These are phyloP conservation scores for Telopea speciosissima DNA, from an alignment of 177 flowering plant genomes.

Conservation along the genomic window DNA sequence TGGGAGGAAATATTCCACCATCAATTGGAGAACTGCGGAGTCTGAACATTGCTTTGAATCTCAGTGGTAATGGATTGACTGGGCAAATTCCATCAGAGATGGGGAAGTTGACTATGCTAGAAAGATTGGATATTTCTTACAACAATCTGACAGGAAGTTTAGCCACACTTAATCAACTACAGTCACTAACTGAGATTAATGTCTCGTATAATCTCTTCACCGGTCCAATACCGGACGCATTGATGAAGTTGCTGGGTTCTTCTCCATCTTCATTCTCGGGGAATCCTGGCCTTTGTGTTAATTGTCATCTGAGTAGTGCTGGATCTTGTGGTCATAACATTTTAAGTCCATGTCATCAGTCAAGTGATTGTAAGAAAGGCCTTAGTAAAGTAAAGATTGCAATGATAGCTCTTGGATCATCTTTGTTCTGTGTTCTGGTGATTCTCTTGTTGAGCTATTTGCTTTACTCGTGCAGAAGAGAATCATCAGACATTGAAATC, in stretches of 20 bases:
- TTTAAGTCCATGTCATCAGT: not conserved
- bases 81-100: not conserved
- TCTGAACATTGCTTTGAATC: not conserved
- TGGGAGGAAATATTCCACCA: not conserved
- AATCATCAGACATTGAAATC: slow-evolving; percentile 14
- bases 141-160: slow-evolving; percentile 42
- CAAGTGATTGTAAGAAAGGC: not conserved
- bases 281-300: slow-evolving; percentile 10
- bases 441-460: slow-evolving; percentile 22
- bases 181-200: slow-evolving; percentile 30
- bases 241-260: slow-evolving; percentile 21
- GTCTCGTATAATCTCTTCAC: slow-evolving; percentile 46
- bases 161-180: slow-evolving; percentile 31
- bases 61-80: not conserved
- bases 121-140: slow-evolving; percentile 42
- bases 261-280: not conserved
- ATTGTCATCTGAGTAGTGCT: not conserved
- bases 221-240: slow-evolving; percentile 43
- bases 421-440: slow-evolving; percentile 26
- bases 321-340: not conserved
- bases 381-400: not conserved
- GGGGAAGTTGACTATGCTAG: slow-evolving; percentile 24
- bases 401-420: slow-evolving; percentile 38
- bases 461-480: not conserved
- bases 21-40: not conserved